Conservation (phyloP, 768 basidiomycete genomes). For the Phylloporus sp. region DNA sequence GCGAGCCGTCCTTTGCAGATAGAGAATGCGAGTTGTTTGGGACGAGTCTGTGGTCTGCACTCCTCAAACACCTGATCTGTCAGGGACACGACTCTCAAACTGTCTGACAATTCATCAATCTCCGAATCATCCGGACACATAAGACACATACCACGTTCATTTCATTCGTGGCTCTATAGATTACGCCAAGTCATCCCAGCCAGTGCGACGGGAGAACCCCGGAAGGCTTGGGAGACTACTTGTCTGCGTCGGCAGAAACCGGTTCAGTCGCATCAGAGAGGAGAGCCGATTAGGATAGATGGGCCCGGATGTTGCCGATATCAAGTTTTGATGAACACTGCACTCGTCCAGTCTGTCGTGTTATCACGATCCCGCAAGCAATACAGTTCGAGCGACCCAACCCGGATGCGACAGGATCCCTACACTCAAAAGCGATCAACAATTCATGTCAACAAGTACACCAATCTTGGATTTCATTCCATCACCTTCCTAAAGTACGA, state of each 20-base stretch:
- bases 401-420: not conserved
- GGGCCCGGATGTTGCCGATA: too few species aligned
- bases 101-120: not conserved
- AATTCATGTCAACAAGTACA: slow-evolving; percentile 1
- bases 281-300: too few species aligned
- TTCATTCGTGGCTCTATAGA: not conserved
- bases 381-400: not conserved
- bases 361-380: too few species aligned
- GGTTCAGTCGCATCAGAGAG: too few species aligned
- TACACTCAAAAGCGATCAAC: slow-evolving; percentile 1
- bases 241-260: too few species aligned
- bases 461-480: not conserved
- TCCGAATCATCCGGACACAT: not conserved
- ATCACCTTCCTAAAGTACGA: slow-evolving; percentile 20
- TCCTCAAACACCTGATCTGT: not conserved
- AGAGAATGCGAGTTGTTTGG: not conserved
- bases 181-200: not conserved
- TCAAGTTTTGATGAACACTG: too few species aligned
- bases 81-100: too few species aligned
- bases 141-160: not conserved
- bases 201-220: not conserved
- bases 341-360: too few species aligned
- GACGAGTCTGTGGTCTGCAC: not conserved
- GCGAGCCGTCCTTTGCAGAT: not conserved
- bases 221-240: not conserved